Evolutionary conservation across 1,139 yeast species (phyloP), one percentile per base, ranked within the genome.

Genomic region (Debaryomycetaceae sp.): DNA sequence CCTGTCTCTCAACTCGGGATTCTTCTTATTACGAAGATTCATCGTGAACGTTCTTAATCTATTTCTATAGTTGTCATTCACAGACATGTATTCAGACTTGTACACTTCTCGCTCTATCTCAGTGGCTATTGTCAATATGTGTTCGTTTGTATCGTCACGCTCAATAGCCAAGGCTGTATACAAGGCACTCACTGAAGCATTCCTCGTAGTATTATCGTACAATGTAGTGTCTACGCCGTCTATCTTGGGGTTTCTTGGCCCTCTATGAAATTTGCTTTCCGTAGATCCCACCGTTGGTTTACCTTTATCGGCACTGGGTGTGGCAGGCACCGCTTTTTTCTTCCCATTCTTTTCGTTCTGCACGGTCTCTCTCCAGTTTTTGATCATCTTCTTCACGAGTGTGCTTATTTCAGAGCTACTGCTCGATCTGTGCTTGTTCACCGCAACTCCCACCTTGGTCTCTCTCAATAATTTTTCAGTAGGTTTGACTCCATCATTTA

Each of bases 391-490:
- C 64, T 87, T 87, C 31, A 91, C 98, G 42, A 86, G 68, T 6
- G 78, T 68, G 14, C 83, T 75, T 41, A 93, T 82, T 49, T 85
- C 87, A 23, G 75, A 56, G 60, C 87, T 88, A 23, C 72, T 58
- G 52, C 87, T 87, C 8, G 85, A 69, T 54, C 96, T 79, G 59
- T 85, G 81, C 66, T 89, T 90, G 68, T 95, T 95, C 40, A 93
- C 98, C 6, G 93, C 95, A 24, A 93, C 95, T 49, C 99, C 99
- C n/a, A 93, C 93, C 65, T 89, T 90, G n/a, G 99, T 93, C 60
- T 91, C 86, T 59, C 97, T 75, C 43, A 93, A 72, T 37, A 91
- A 75, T 60, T 83, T 81, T 62, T 93, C 98, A 1, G 95, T 83
- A 8, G 98, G 97, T 53, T 75, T 73, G 42, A 90, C 89, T 9